Conservation (phyloP, 1,139 yeast species). For the Wickerhamomyces sp. region DNA sequence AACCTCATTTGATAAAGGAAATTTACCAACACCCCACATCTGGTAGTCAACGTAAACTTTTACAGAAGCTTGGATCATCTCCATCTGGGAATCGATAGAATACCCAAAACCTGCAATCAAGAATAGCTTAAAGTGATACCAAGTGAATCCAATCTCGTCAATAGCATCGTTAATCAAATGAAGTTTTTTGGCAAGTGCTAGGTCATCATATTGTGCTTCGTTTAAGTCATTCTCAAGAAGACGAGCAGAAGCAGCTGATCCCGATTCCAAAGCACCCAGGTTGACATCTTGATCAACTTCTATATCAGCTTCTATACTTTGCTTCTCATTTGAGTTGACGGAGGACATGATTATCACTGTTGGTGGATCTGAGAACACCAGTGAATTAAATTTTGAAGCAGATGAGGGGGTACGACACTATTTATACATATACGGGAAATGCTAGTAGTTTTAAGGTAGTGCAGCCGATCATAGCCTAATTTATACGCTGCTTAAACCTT, state of each 20-base stretch:
- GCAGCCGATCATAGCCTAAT: too few relatives aligned
- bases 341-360: not conserved
- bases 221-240: constrained; percentile 1
- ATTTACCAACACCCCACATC: constrained; percentile 30
- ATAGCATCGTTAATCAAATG: constrained; percentile 38
- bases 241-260: not conserved
- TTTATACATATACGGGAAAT: too few relatives aligned
- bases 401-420: too few relatives aligned
- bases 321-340: not conserved
- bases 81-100: constrained; percentile 56
- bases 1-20: constrained; percentile 30
- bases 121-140: constrained; percentile 41
- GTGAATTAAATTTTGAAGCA: too few relatives aligned
- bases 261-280: not conserved
- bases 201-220: constrained; percentile 8
- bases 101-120: constrained; percentile 58
- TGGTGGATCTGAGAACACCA: too few relatives aligned
- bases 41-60: constrained; percentile 37
- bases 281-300: not conserved
- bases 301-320: not conserved
- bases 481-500: too few relatives aligned
- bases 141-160: constrained; percentile 48
- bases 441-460: too few relatives aligned
- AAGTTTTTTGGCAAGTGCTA: constrained; percentile 24
- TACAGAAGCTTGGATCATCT: constrained; percentile 41